Percentiles rank a stretch among this genome's conserved stretches.
These are phyloP conservation scores for Fraxinus dipetala DNA, from an alignment of 305 asterid genomes.

Conservation along the genomic window DNA sequence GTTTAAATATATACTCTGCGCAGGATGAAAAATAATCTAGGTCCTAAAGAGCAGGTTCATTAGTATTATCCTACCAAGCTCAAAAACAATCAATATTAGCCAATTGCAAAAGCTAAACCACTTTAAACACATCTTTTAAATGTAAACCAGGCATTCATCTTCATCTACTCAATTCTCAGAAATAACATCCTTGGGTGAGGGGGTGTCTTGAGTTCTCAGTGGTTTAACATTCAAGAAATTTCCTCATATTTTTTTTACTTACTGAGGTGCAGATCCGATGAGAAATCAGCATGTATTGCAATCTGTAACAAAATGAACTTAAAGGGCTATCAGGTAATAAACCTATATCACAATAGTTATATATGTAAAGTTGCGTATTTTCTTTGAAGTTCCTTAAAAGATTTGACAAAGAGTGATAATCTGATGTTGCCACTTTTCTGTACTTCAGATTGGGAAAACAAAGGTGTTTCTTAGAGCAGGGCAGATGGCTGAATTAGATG, in stretches of 20 bases:
- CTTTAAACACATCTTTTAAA: neutral
- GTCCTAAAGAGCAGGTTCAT: neutral
- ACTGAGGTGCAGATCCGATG: conserved; percentile 59
- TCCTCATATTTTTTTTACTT: conserved; percentile 1
- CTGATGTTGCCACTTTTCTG: conserved; percentile 8
- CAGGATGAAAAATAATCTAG: conserved; percentile 9
- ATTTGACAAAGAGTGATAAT: conserved; percentile 11
- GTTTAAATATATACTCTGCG: conserved; percentile 14
- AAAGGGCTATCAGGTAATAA: conserved; percentile 81
- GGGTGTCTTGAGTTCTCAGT: neutral
- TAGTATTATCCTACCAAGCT: conserved; percentile 9
- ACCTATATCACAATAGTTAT: neutral
- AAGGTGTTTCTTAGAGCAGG: conserved; percentile 98
- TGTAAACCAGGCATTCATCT: neutral
- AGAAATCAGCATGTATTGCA: conserved; percentile 76
- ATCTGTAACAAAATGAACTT: conserved; percentile 82
- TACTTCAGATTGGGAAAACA: conserved; percentile 79
- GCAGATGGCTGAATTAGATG: conserved; percentile 97
- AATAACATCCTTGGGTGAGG: neutral
- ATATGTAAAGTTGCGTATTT: conserved; percentile 16
- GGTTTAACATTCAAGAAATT: neutral
- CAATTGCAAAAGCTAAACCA: neutral
- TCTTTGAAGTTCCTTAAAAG: conserved; percentile 10
- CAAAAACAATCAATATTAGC: neutral
- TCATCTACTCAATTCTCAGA: conserved; percentile 1